These are phyloP conservation scores for Phoma sp. DNA, from an alignment of 2,329 filamentous ascomycete genomes.

Conservation along the genomic window DNA sequence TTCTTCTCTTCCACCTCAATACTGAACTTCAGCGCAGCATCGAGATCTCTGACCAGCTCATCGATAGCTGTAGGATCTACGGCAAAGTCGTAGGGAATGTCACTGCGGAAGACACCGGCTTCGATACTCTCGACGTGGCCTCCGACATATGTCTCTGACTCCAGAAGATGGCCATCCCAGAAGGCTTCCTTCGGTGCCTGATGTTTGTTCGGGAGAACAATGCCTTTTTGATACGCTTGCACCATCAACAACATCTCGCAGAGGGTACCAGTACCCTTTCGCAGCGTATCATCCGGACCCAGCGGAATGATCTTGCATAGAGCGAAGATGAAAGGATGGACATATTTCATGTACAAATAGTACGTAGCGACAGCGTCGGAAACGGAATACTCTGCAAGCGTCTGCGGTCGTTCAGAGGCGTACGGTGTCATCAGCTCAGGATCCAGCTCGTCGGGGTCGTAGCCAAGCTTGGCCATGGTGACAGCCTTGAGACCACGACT, in stretches of 20 bases:
- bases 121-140: slow-evolving; percentile 99
- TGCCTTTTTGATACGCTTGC: slow-evolving; percentile 89
- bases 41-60: slow-evolving; percentile 84
- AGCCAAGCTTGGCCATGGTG: slow-evolving; percentile 95
- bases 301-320: slow-evolving; percentile 95
- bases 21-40: slow-evolving; percentile 87
- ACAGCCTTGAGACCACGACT: slow-evolving; percentile 97
- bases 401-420: slow-evolving; percentile 88
- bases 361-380: slow-evolving; percentile 99
- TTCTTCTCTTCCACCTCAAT: slow-evolving; percentile 62
- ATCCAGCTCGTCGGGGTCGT: slow-evolving; percentile 97
- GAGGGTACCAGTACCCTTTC: slow-evolving; percentile 97
- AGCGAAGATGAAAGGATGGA: slow-evolving; percentile 99
- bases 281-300: slow-evolving; percentile 87
- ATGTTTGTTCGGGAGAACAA: slow-evolving; percentile 96
- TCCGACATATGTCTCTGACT: slow-evolving; percentile 97
- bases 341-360: slow-evolving; percentile 99
- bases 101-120: slow-evolving; percentile 92
- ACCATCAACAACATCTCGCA: slow-evolving; percentile 99
- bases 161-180: slow-evolving; percentile 94
- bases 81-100: slow-evolving; percentile 93
- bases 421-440: slow-evolving; percentile 95
- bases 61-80: slow-evolving; percentile 90
- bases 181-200: slow-evolving; percentile 89
- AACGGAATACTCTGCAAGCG: slow-evolving; percentile 95